Conservation (phyloP, 768 basidiomycete species). For the Tulasnella sp. region DNA sequence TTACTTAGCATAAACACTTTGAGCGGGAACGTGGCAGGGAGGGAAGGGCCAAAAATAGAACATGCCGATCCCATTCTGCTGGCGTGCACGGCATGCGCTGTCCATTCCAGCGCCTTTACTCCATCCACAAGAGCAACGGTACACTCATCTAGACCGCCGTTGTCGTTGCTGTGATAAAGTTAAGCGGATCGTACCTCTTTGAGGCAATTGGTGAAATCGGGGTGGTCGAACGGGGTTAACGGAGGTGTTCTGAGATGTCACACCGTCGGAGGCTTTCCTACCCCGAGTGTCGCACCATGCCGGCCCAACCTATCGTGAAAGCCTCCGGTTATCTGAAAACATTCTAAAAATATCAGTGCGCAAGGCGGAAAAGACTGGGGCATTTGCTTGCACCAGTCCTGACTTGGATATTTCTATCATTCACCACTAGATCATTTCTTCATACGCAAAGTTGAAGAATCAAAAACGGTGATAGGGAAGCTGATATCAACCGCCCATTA, state of each 20-base stretch:
- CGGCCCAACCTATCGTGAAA: too few relatives aligned
- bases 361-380: too few relatives aligned
- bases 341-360: too few relatives aligned
- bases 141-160: not conserved
- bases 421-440: too few relatives aligned
- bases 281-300: too few relatives aligned
- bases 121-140: not conserved
- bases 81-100: not conserved
- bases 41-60: slow-evolving; percentile 1
- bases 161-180: not conserved
- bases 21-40: not conserved
- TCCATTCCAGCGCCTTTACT: not conserved
- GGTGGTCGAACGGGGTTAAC: not conserved
- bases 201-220: not conserved
- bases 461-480: too few relatives aligned
- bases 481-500: too few relatives aligned
- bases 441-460: too few relatives aligned
- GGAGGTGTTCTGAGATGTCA: not conserved
- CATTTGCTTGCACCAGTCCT: too few relatives aligned
- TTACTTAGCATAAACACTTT: not conserved
- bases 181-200: not conserved
- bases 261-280: too few relatives aligned
- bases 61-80: slow-evolving; percentile 10
- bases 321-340: too few relatives aligned
- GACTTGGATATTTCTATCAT: too few relatives aligned